Evolutionary conservation across 495 filamentous ascomycete genomes (phyloP), one percentile per base, ranked within the genome.

Genomic region (Monascus purpureus): DNA sequence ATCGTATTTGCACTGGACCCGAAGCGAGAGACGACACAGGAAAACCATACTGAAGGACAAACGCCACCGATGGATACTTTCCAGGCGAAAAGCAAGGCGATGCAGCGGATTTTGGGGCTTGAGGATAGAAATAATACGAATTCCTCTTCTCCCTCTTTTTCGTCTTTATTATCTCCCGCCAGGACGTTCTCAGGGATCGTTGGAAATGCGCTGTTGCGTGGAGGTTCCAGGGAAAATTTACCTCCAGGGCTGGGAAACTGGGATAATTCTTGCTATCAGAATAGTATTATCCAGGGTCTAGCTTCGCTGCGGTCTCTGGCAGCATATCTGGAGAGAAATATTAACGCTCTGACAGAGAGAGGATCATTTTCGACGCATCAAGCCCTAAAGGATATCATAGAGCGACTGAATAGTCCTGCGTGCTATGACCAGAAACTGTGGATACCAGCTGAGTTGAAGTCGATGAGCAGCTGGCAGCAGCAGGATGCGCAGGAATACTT

Each of bases 401-500:
- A 53, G 4, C 70, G 67, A 27, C 59, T 95, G 32, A 83, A 82
- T 39, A 67, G 76, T 44, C 48, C 67, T 2, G 49, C 55, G 14
- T 82, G 79, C 44, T 69, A 75, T 39, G 82, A 82, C 19, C 66
- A 62, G 41, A 75, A 70, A 24, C 57, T 93, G 7, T 90, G 82
- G 82, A 81, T 82, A 12, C 80, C 80, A 0, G 52, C 69, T 2
- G 72, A 75, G 34, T 48, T 95, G 9, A 90, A 90, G 47, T 80
- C 70, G 8, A 84, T 95, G 75, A 86, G 76, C 47, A 88, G 79
- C 28, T 90, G 80, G 77, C 78, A 93, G 50, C 92, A 99, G 46
- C 92, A 99, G 47, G 92, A 99, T 61, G 92, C 92, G 4, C 92
- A 99, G 52, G 92, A 99, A 52, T 99, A 94, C 48, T 93, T 82